Percentiles rank a stretch among this genome's conserved stretches.
Evolutionary conservation across 208 protist genomes (phyloP).

Genomic region (Trypanosoma platydactyli): DNA sequence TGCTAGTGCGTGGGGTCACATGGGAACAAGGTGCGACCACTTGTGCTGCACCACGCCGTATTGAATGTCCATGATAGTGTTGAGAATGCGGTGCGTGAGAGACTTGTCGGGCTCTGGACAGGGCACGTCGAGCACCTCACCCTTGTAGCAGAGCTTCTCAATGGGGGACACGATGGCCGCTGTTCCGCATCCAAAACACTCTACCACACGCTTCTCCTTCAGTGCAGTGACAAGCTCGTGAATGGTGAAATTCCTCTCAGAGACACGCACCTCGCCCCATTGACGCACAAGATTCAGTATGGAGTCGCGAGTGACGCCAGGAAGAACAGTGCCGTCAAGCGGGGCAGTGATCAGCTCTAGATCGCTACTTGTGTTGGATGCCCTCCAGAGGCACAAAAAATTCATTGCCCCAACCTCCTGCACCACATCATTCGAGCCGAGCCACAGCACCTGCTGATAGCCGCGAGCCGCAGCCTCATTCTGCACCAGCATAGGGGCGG

Average conservation of each 20-base stretch:
- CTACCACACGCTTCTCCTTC: slow-evolving; percentile 83
- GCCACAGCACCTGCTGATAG: slow-evolving; percentile 98
- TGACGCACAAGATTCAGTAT: slow-evolving; percentile 86
- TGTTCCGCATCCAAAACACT: slow-evolving; percentile 97
- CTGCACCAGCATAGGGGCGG: slow-evolving; percentile 85
- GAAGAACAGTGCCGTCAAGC: slow-evolving; percentile 94
- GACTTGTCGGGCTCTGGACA: slow-evolving; percentile 36
- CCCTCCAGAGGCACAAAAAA: slow-evolving; percentile 94
- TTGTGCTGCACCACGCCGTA: slow-evolving; percentile 54
- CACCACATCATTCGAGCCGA: slow-evolving; percentile 90
- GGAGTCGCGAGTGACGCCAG: slow-evolving; percentile 96
- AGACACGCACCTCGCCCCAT: slow-evolving; percentile 90
- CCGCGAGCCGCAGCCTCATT: slow-evolving; percentile 85
- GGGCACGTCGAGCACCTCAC: slow-evolving; percentile 55
- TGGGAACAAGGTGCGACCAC: slow-evolving; percentile 43
- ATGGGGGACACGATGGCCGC: slow-evolving; percentile 96
- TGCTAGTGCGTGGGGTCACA: background rate
- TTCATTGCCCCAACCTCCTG: slow-evolving; percentile 99
- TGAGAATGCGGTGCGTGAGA: slow-evolving; percentile 52
- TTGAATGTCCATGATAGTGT: slow-evolving; percentile 67
- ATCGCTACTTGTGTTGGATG: slow-evolving; percentile 53
- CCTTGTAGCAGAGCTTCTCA: slow-evolving; percentile 80
- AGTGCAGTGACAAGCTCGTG: slow-evolving; percentile 85
- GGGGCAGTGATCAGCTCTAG: slow-evolving; percentile 94
- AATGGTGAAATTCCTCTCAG: slow-evolving; percentile 80